These are phyloP conservation scores for Colletotrichum tofieldiae DNA, from an alignment of 2,329 filamentous ascomycete genomes.

Conservation along the genomic window DNA sequence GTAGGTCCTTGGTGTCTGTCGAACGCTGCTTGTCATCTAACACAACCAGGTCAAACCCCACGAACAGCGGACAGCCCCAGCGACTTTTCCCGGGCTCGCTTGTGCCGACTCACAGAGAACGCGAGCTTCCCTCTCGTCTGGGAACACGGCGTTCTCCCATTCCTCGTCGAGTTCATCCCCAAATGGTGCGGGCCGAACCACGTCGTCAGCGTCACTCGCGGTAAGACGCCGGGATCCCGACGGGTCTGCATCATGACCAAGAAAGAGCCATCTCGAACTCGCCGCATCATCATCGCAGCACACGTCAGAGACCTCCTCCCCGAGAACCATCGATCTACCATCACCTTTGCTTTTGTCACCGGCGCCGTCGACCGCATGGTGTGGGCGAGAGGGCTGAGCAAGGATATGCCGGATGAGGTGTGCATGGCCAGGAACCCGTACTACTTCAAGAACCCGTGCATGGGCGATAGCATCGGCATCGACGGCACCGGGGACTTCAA, in stretches of 20 bases:
- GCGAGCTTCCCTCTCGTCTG: conserved; percentile 59
- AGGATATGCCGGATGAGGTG: conserved; percentile 58
- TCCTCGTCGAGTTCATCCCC: conserved; percentile 59
- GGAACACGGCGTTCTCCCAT: conserved; percentile 61
- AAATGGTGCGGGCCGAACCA: conserved; percentile 59
- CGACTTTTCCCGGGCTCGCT: conserved; percentile 48
- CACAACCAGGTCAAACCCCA: conserved; percentile 45
- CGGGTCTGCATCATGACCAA: conserved; percentile 60
- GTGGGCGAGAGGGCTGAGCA: conserved; percentile 59
- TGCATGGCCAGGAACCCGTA: conserved; percentile 60
- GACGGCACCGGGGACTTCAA: conserved; percentile 48
- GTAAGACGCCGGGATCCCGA: conserved; percentile 53
- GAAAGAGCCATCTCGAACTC: conserved; percentile 52
- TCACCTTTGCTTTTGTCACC: conserved; percentile 57
- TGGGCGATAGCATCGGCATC: conserved; percentile 63
- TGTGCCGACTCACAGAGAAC: conserved; percentile 51
- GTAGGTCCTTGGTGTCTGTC: conserved; percentile 34
- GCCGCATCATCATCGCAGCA: conserved; percentile 56
- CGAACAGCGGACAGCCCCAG: conserved; percentile 53
- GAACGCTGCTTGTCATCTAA: background rate
- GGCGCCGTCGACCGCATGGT: conserved; percentile 56
- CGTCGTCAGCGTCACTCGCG: conserved; percentile 57
- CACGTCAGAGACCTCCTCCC: conserved; percentile 61
- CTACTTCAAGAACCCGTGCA: conserved; percentile 59
- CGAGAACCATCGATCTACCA: conserved; percentile 47